These are phyloP conservation scores for Chalaropsis ovoidea DNA, from an alignment of 2,329 filamentous ascomycete genomes.

Conservation along the genomic window DNA sequence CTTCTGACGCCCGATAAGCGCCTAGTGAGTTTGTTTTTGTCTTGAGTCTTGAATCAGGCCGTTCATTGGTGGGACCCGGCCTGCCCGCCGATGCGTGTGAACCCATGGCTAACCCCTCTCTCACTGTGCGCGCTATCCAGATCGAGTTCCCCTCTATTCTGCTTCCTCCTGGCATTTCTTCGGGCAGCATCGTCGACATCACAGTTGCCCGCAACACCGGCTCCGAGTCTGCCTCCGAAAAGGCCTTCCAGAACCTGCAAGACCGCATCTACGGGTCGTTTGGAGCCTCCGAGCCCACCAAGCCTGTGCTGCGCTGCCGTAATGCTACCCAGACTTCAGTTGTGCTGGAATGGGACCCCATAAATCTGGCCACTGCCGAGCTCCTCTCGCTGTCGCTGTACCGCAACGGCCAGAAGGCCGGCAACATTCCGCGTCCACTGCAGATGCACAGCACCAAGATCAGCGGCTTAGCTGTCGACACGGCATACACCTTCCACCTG, in stretches of 20 bases:
- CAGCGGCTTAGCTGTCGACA: conserved; percentile 88
- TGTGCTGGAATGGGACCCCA: conserved; percentile 95
- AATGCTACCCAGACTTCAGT: conserved; percentile 98
- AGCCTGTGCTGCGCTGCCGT: conserved; percentile 76
- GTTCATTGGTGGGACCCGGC: not conserved
- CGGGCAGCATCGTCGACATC: conserved; percentile 96
- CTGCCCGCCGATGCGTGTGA: conserved; percentile 4
- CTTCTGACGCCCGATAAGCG: conserved; percentile 94
- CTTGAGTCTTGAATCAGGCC: not conserved
- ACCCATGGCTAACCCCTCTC: conserved; percentile 27
- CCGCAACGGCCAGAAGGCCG: conserved; percentile 92
- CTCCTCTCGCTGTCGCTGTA: conserved; percentile 82
- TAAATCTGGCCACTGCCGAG: conserved; percentile 84
- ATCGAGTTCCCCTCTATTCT: conserved; percentile 98
- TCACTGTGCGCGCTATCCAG: conserved; percentile 41
- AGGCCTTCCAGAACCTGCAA: conserved; percentile 75
- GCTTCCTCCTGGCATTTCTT: conserved; percentile 86
- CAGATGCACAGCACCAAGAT: conserved; percentile 95
- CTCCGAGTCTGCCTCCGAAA: conserved; percentile 65
- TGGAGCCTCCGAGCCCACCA: conserved; percentile 64
- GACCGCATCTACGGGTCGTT: conserved; percentile 79
- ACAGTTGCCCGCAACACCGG: conserved; percentile 77
- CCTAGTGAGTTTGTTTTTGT: conserved; percentile 51
- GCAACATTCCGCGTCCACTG: conserved; percentile 77
- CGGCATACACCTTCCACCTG: conserved; percentile 89